Percentiles rank a stretch among this genome's conserved stretches.
These are phyloP conservation scores for Diplodia scrobiculata DNA, from an alignment of 2,329 filamentous ascomycete genomes.

Conservation along the genomic window DNA sequence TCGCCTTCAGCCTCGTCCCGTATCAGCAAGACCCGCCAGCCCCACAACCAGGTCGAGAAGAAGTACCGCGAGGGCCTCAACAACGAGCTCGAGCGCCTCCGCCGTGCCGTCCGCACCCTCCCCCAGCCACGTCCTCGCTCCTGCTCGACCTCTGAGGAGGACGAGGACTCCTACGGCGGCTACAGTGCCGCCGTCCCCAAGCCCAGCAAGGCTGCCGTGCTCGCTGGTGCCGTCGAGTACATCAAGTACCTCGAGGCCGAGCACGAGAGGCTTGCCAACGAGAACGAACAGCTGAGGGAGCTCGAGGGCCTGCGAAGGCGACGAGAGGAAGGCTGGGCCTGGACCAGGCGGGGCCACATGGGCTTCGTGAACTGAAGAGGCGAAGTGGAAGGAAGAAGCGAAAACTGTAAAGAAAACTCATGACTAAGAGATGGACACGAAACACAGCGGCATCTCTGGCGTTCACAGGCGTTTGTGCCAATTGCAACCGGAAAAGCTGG, in stretches of 20 bases:
- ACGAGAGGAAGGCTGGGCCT: slow-evolving; percentile 27
- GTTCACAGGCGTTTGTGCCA: slow-evolving; percentile 14
- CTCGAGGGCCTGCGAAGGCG: slow-evolving; percentile 26
- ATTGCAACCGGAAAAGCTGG: slow-evolving; percentile 23
- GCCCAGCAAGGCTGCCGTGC: slow-evolving; percentile 34
- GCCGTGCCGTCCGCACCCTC: slow-evolving; percentile 38
- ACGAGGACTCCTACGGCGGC: slow-evolving; percentile 23
- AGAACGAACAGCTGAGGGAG: slow-evolving; percentile 37
- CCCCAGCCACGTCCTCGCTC: slow-evolving; percentile 37
- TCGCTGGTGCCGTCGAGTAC: slow-evolving; percentile 31
- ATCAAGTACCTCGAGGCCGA: slow-evolving; percentile 31
- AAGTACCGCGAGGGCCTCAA: slow-evolving; percentile 42
- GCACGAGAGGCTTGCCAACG: slow-evolving; percentile 32
- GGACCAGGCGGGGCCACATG: slow-evolving; percentile 22
- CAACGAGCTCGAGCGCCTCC: slow-evolving; percentile 39
- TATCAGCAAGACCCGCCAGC: slow-evolving; percentile 33
- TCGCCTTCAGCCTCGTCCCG: slow-evolving; percentile 27
- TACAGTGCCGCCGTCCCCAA: slow-evolving; percentile 26
- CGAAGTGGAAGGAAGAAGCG: not conserved
- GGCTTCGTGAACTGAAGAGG: slow-evolving; percentile 24
- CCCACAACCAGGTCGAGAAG: slow-evolving; percentile 44
- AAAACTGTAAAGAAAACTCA: slow-evolving; percentile 3
- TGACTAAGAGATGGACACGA: slow-evolving; percentile 14
- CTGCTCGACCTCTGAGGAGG: slow-evolving; percentile 31
- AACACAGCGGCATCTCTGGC: slow-evolving; percentile 9